These are phyloP conservation scores for Teunomyces tritomae DNA, from an alignment of 805 yeast genomes.

Conservation along the genomic window DNA sequence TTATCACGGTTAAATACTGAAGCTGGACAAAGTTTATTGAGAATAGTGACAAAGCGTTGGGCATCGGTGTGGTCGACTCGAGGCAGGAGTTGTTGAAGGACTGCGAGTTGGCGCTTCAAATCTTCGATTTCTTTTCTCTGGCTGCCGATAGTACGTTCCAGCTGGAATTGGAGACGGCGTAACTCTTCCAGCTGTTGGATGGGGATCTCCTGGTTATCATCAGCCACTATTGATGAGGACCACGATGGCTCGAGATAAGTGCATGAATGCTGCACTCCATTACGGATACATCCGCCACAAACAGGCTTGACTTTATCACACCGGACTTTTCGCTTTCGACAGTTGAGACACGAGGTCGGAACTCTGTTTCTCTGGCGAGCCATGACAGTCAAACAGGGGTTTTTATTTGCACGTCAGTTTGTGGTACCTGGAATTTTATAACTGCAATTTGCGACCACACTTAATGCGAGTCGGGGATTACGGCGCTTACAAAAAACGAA, in stretches of 20 bases:
- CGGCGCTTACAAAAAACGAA: no score
- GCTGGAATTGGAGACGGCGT: constrained; percentile 12
- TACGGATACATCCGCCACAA: constrained; percentile 40
- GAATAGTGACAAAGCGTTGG: constrained; percentile 13
- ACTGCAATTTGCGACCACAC: constrained; percentile 1
- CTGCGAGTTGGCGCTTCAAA: constrained; percentile 25
- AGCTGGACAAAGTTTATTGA: constrained; percentile 21
- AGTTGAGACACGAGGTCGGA: constrained; percentile 40
- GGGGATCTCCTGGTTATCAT: neutral
- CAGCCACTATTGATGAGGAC: constrained; percentile 14
- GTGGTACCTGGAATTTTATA: neutral
- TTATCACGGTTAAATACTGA: constrained; percentile 8
- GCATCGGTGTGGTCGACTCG: neutral
- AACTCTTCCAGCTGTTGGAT: constrained; percentile 13
- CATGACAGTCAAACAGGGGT: neutral
- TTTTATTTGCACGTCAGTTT: no score
- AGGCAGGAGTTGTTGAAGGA: constrained; percentile 12
- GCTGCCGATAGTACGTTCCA: constrained; percentile 20
- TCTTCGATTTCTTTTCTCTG: constrained; percentile 34
- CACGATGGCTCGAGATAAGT: constrained; percentile 41
- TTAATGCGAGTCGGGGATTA: constrained; percentile 3
- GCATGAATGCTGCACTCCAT: constrained; percentile 40
- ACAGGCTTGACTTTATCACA: constrained; percentile 42
- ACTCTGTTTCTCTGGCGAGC: constrained; percentile 29
- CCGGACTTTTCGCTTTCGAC: constrained; percentile 42